phyloP scores from a whole-genome alignment of 768 basidiomycete species.

The Tylopilus cervinicoccineus region DNA sequence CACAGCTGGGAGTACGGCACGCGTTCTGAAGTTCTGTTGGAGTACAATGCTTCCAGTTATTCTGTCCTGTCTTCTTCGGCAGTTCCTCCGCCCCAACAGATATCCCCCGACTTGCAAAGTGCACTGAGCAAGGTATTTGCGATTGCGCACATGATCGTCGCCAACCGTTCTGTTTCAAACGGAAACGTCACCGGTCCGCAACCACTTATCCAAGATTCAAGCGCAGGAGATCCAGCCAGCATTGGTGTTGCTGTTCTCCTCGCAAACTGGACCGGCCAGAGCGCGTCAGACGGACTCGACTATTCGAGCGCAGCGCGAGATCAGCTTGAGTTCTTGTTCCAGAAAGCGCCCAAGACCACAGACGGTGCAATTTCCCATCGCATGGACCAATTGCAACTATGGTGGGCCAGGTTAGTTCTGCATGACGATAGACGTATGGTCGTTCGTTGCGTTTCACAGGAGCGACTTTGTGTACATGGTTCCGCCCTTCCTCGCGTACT shows the following conservation, averaged over 20 bases:
- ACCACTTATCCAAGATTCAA: slow-evolving; percentile 54
- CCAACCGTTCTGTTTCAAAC: slow-evolving; percentile 41
- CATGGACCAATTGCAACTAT: slow-evolving; percentile 62
- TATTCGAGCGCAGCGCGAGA: slow-evolving; percentile 61
- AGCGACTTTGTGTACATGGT: slow-evolving; percentile 83
- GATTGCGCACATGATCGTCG: slow-evolving; percentile 50
- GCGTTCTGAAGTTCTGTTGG: slow-evolving; percentile 47
- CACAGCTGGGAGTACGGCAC: slow-evolving; percentile 54
- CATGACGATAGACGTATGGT: background rate
- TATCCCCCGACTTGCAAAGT: slow-evolving; percentile 18
- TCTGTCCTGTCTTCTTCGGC: slow-evolving; percentile 39
- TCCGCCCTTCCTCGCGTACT: slow-evolving; percentile 84
- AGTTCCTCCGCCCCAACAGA: slow-evolving; percentile 26
- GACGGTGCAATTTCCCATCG: slow-evolving; percentile 87
- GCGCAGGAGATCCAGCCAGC: slow-evolving; percentile 75
- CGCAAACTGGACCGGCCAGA: slow-evolving; percentile 49
- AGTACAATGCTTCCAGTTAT: slow-evolving; percentile 42
- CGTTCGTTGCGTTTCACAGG: slow-evolving; percentile 36
- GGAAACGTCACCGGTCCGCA: slow-evolving; percentile 46
- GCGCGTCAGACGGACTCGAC: slow-evolving; percentile 39
- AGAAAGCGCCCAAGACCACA: slow-evolving; percentile 52
- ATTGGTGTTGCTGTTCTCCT: slow-evolving; percentile 69
- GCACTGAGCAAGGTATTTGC: slow-evolving; percentile 51
- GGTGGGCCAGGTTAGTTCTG: slow-evolving; percentile 36
- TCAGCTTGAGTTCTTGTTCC: slow-evolving; percentile 61